Evolutionary conservation across 371 early-diverging fungal species (phyloP).

Genomic region (Nematocida sp.): DNA sequence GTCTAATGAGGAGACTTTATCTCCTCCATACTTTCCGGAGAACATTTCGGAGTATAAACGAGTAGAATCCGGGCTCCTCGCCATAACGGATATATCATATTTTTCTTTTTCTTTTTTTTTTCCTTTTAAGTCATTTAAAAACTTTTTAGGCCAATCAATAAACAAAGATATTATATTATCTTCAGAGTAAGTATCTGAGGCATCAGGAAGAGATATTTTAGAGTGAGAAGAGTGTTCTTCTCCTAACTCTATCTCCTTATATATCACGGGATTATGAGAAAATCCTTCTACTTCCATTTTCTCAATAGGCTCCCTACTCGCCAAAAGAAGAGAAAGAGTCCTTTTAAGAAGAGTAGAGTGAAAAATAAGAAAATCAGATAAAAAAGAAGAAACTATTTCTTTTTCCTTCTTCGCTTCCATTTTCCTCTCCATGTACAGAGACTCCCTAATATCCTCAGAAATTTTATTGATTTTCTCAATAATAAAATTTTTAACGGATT

Average conservation of each 20-base stretch:
- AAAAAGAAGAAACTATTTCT: background rate
- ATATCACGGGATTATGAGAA: slow-evolving; percentile 8
- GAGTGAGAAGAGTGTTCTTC: background rate
- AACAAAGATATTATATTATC: slow-evolving; percentile 9
- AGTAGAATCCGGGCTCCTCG: background rate
- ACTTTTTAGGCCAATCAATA: slow-evolving; percentile 6
- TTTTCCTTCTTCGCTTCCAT: slow-evolving; percentile 10
- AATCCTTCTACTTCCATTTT: background rate
- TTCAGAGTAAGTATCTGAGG: background rate
- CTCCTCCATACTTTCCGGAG: background rate
- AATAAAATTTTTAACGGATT: background rate
- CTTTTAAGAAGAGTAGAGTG: background rate
- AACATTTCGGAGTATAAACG: slow-evolving; percentile 24
- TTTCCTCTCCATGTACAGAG: background rate
- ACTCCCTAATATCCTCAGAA: background rate
- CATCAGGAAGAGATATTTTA: background rate
- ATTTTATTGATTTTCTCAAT: slow-evolving; percentile 21
- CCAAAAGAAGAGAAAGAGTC: background rate
- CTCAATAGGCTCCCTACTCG: background rate
- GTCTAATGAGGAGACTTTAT: background rate
- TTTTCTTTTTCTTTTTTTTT: slow-evolving; percentile 1
- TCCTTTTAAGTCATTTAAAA: slow-evolving; percentile 8
- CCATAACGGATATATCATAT: slow-evolving; percentile 15
- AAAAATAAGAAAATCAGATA: background rate
- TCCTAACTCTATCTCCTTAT: slow-evolving; percentile 8